Percentiles rank a stretch among this genome's conserved stretches.
Evolutionary conservation across 306 rosid species (phyloP).

Genomic region (Pterocarpus santalinus): DNA sequence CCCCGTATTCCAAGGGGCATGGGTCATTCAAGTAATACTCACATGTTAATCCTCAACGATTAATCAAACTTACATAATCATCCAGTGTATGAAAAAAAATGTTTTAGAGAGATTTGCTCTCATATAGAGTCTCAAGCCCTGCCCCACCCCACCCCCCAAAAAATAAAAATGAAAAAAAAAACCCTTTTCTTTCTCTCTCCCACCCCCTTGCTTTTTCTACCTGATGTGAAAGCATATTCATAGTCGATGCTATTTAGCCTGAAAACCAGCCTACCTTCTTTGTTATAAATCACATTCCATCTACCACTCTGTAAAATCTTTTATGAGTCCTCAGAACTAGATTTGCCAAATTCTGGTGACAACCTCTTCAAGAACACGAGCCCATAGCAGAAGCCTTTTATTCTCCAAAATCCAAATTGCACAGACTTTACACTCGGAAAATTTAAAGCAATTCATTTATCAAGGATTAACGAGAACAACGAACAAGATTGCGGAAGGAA

Average conservation of each 20-base stretch:
- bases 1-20: background rate
- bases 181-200: no score
- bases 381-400: background rate
- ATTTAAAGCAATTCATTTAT: background rate
- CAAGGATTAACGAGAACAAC: background rate
- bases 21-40: background rate
- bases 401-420: background rate
- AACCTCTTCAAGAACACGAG: background rate
- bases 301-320: background rate
- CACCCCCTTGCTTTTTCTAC: no score
- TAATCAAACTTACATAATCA: background rate
- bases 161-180: no score
- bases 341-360: background rate
- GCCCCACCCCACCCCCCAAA: no score
- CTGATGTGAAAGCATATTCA: background rate
- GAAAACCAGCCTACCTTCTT: no score
- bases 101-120: background rate
- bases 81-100: background rate
- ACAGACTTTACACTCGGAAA: background rate
- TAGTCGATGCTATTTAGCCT: background rate
- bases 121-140: background rate
- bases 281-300: background rate
- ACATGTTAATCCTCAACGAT: conserved; percentile 17
- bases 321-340: background rate
- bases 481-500: background rate